Percentiles rank a stretch among this genome's conserved stretches.
Evolutionary conservation across 805 yeast species (phyloP).

Genomic region (Lipomyces starkeyi): DNA sequence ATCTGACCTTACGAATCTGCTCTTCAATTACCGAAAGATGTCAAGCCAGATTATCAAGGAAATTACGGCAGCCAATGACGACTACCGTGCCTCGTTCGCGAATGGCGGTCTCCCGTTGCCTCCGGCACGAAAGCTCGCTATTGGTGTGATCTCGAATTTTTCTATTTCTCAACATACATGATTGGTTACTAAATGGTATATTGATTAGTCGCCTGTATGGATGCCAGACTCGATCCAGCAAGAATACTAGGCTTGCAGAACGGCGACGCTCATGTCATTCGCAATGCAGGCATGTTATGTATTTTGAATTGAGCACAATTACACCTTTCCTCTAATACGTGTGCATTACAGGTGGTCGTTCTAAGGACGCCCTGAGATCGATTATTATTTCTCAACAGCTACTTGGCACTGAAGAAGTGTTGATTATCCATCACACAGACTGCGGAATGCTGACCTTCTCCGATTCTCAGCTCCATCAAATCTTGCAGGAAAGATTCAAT

Average conservation of each 20-base stretch:
- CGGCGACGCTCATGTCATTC: conserved; percentile 37
- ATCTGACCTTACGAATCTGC: too few species aligned
- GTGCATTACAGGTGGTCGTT: conserved; percentile 28
- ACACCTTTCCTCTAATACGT: background rate
- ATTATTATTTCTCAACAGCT: conserved; percentile 35
- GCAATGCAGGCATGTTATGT: conserved; percentile 35
- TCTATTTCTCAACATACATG: background rate
- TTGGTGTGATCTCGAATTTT: conserved; percentile 19
- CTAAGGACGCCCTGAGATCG: conserved; percentile 33
- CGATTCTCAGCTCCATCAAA: conserved; percentile 24
- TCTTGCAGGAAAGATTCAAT: conserved; percentile 25
- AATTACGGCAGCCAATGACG: conserved; percentile 27
- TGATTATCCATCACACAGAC: conserved; percentile 37
- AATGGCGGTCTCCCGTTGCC: conserved; percentile 34
- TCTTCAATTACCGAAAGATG: background rate
- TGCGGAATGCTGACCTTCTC: conserved; percentile 37
- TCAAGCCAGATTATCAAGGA: conserved; percentile 14
- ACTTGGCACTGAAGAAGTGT: conserved; percentile 35
- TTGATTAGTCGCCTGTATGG: conserved; percentile 34
- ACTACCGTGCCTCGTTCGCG: conserved; percentile 23
- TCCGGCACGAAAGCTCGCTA: conserved; percentile 34
- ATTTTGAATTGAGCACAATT: background rate
- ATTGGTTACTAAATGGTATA: background rate
- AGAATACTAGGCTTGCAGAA: conserved; percentile 33
- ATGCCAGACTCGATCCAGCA: conserved; percentile 37